These are phyloP conservation scores for Ceratopteris richardii DNA, from an alignment of 75 land plant genomes.

Conservation along the genomic window DNA sequence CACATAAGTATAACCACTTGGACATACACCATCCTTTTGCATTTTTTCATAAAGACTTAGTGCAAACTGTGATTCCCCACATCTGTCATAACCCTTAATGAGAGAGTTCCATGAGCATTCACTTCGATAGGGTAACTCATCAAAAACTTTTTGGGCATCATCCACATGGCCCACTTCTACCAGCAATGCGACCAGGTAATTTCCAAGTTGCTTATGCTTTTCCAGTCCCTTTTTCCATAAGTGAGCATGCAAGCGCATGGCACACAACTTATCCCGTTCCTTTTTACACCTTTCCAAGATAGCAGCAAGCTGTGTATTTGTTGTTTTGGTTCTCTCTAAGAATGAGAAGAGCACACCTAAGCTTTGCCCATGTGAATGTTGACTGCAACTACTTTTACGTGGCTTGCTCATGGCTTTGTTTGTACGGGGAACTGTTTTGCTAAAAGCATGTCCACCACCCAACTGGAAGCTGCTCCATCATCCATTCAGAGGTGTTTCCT, in stretches of 20 bases:
- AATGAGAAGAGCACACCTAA: too few relatives aligned
- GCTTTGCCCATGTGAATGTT: too few relatives aligned
- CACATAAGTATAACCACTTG: constrained; percentile 6
- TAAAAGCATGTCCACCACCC: too few relatives aligned
- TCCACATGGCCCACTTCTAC: constrained; percentile 3
- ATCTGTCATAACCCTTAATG: constrained; percentile 4
- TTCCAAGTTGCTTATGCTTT: constrained; percentile 1
- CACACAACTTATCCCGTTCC: background rate
- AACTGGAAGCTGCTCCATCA: too few relatives aligned
- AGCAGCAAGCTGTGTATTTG: background rate
- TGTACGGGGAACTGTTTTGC: too few relatives aligned
- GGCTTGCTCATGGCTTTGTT: too few relatives aligned
- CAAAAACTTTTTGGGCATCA: constrained; percentile 12
- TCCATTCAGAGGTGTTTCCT: too few relatives aligned
- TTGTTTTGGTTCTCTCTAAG: too few relatives aligned
- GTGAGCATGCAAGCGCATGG: background rate
- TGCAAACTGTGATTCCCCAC: constrained; percentile 8
- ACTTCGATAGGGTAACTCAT: constrained; percentile 1
- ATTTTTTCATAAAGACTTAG: constrained; percentile 4
- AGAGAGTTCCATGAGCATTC: constrained; percentile 10
- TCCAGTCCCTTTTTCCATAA: background rate
- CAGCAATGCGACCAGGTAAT: constrained; percentile 3
- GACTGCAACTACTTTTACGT: too few relatives aligned
- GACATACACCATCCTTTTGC: background rate
- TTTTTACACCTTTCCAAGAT: constrained; percentile 5